Evolutionary conservation across 768 basidiomycete species (phyloP).

Genomic region (Naganishia friedmannii): DNA sequence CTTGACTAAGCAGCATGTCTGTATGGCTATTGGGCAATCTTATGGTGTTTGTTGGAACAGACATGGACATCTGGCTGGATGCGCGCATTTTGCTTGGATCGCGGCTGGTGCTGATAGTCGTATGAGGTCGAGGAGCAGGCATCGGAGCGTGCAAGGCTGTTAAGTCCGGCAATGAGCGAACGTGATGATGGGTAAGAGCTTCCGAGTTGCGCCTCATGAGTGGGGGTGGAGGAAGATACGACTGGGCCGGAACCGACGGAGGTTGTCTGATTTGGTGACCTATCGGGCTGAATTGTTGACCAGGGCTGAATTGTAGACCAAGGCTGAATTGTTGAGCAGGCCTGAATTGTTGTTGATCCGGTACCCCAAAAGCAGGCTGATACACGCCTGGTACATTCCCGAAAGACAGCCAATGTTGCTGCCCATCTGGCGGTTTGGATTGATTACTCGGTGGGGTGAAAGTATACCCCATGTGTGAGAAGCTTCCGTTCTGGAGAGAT

Average conservation of each 20-base stretch:
- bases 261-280: neutral
- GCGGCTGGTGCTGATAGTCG: neutral
- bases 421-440: neutral
- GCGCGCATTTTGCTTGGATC: neutral
- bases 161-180: neutral
- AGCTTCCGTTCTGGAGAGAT: neutral
- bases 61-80: neutral
- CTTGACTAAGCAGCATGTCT: neutral
- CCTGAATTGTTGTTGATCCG: neutral
- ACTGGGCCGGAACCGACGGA: neutral
- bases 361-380: neutral
- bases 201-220: neutral
- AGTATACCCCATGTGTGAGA: neutral
- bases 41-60: neutral
- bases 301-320: neutral
- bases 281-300: neutral
- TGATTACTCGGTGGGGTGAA: neutral
- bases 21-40: neutral
- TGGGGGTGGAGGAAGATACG: neutral
- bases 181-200: slow-evolving; percentile 1
- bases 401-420: neutral
- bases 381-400: neutral
- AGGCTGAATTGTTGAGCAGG: neutral
- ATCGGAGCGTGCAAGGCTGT: too few species aligned
- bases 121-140: neutral